A percentile compares a stretch with the other conserved stretches of the same genome.
Conservation (phyloP, 305 asterid genomes). For the Solanum hybrid region DNA sequence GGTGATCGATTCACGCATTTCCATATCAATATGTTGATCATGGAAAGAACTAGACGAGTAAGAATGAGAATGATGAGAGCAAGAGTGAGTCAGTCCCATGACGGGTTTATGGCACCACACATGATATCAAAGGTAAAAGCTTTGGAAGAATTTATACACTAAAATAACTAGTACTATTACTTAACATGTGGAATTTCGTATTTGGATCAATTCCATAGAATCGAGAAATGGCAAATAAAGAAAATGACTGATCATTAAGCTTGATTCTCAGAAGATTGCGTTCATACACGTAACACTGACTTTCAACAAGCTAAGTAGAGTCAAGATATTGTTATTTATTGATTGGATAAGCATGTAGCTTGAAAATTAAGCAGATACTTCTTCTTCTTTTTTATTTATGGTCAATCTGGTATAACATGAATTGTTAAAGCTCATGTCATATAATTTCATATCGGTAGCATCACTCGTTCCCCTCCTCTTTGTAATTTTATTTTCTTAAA, state of each 20-base stretch:
- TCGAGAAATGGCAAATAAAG: neutral
- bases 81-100: neutral
- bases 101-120: neutral
- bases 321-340: neutral
- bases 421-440: neutral
- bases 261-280: neutral
- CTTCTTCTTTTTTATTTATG: neutral
- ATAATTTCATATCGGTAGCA: neutral
- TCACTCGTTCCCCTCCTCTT: neutral
- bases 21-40: conserved; percentile 25
- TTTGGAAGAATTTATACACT: neutral
- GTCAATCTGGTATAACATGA: neutral
- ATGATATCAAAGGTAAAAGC: neutral
- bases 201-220: neutral
- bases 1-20: conserved; percentile 15
- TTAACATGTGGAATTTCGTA: neutral
- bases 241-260: neutral
- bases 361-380: neutral
- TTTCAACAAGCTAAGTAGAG: neutral
- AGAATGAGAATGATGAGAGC: neutral
- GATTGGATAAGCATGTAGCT: neutral
- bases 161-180: neutral
- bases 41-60: neutral
- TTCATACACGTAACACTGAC: neutral
- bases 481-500: neutral